phyloP scores from a whole-genome alignment of 2,329 filamentous ascomycete genomes.

The Lithohypha guttulata region DNA sequence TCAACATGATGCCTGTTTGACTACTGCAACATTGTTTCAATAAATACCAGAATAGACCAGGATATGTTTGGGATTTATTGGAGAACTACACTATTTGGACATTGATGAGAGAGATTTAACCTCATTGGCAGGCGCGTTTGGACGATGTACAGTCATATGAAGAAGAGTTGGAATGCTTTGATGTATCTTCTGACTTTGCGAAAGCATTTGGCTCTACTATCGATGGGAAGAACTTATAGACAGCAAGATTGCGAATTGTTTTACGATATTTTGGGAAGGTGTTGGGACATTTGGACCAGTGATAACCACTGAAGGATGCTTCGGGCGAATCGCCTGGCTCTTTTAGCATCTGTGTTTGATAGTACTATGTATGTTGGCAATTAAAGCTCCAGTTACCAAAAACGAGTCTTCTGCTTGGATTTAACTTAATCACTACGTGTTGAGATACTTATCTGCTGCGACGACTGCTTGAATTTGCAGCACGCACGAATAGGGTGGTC shows the following conservation, averaged over 20 bases:
- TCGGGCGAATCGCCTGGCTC: slow-evolving; percentile 8
- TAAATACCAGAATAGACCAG: slow-evolving; percentile 10
- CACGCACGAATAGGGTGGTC: too few species aligned
- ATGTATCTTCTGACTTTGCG: too few species aligned
- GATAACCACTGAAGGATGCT: not conserved
- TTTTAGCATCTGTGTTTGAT: slow-evolving; percentile 4
- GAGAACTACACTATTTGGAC: slow-evolving; percentile 4
- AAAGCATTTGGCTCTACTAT: too few species aligned
- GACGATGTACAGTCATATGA: slow-evolving; percentile 1
- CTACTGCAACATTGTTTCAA: slow-evolving; percentile 8
- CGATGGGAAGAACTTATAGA: too few species aligned
- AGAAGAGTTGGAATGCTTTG: slow-evolving; percentile 1
- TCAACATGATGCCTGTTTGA: slow-evolving; percentile 5
- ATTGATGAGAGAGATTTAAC: slow-evolving; percentile 2
- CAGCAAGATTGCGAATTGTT: too few species aligned
- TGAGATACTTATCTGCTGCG: too few species aligned
- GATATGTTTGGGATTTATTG: slow-evolving; percentile 9
- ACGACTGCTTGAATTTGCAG: too few species aligned
- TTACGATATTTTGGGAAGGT: not conserved
- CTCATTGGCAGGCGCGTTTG: not conserved
- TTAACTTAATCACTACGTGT: too few species aligned
- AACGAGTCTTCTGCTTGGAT: not conserved
- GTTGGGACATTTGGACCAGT: not conserved
- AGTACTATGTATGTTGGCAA: slow-evolving; percentile 3
- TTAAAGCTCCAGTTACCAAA: slow-evolving; percentile 4